Conservation (phyloP, 1,139 yeast species). For the Lodderomyces pseudojiufengensis region DNA sequence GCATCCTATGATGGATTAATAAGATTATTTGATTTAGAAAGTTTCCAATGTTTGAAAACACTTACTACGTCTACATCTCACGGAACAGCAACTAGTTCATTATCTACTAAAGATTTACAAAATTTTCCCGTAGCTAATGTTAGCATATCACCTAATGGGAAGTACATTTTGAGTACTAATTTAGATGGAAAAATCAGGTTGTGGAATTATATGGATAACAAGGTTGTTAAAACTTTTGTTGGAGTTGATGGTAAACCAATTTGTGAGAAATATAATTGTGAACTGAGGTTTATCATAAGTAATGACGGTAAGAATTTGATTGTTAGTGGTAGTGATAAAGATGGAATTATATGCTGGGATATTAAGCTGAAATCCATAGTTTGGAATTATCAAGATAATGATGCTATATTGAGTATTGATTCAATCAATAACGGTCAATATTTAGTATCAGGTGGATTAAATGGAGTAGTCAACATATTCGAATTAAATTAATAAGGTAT, state of each 20-base stretch:
- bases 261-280: constrained; percentile 47
- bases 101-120: constrained; percentile 43
- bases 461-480: constrained; percentile 25
- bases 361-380: constrained; percentile 61
- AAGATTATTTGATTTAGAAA: constrained; percentile 80
- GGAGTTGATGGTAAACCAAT: constrained; percentile 33
- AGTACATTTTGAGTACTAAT: constrained; percentile 72
- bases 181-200: constrained; percentile 74
- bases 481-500: constrained; percentile 17
- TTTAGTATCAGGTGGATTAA: constrained; percentile 37
- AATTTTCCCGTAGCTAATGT: constrained; percentile 72
- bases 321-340: constrained; percentile 65
- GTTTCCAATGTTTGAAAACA: constrained; percentile 91
- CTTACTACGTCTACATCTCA: constrained; percentile 67
- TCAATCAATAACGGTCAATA: constrained; percentile 29
- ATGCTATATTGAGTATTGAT: constrained; percentile 46
- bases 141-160: constrained; percentile 77
- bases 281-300: constrained; percentile 42
- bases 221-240: constrained; percentile 70
- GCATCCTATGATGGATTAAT: constrained; percentile 90
- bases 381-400: constrained; percentile 21
- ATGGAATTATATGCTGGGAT: constrained; percentile 68
- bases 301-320: constrained; percentile 30
- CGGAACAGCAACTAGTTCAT: constrained; percentile 55
- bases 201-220: constrained; percentile 81